phyloP scores from a whole-genome alignment of 441 rosid species.

The Populus hybrid region DNA sequence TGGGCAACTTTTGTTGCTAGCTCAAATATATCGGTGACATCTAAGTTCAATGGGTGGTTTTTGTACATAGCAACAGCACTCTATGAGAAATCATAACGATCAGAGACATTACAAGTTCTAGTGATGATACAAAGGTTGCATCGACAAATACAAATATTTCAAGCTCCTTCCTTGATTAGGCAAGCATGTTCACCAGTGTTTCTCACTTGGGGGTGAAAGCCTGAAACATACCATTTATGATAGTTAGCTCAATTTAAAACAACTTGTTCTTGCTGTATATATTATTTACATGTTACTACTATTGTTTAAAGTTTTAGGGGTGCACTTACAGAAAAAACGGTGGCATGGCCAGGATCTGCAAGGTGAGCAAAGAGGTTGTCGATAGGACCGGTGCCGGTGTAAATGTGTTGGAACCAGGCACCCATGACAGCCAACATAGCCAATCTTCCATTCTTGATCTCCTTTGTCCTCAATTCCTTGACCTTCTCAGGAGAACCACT shows the following conservation, averaged over 20 bases:
- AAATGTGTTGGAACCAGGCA: constrained; percentile 98
- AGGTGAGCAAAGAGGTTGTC: constrained; percentile 97
- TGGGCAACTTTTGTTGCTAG: not conserved
- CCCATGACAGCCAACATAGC: constrained; percentile 99
- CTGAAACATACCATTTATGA: constrained; percentile 33
- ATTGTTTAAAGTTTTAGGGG: not conserved
- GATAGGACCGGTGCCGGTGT: constrained; percentile 95
- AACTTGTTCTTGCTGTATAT: not conserved
- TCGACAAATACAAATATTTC: constrained; percentile 17
- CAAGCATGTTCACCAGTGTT: not conserved
- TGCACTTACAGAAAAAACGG: constrained; percentile 72
- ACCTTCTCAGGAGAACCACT: constrained; percentile 73
- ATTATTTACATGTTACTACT: no score
- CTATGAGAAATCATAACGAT: constrained; percentile 22
- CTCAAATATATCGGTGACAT: constrained; percentile 9
- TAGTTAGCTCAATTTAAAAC: not conserved
- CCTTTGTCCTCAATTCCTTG: constrained; percentile 88
- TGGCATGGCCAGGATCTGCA: constrained; percentile 98
- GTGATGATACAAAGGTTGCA: constrained; percentile 17
- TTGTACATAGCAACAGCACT: constrained; percentile 39
- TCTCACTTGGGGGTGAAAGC: constrained; percentile 87
- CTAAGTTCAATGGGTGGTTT: constrained; percentile 19
- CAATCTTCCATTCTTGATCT: constrained; percentile 90
- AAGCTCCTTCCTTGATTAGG: constrained; percentile 4
- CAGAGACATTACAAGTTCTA: constrained; percentile 28